Percentiles rank a stretch among this genome's conserved stretches.
Evolutionary conservation across 1,139 yeast species (phyloP).

Genomic region (Eremothecium sinecaudum): DNA sequence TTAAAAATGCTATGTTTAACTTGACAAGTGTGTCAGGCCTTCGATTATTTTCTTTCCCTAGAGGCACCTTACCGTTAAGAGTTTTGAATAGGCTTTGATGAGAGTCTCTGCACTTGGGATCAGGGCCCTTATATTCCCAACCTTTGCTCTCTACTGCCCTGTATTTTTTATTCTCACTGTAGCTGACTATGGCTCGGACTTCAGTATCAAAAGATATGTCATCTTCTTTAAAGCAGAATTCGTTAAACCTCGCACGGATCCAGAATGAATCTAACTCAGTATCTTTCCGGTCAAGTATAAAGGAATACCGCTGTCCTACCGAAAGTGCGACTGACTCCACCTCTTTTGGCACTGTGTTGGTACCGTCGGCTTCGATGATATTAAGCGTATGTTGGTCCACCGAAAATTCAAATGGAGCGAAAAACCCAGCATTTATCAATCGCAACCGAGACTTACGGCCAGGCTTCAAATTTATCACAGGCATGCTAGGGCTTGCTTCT

Average conservation of each 20-base stretch:
- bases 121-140: slow-evolving; percentile 30
- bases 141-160: slow-evolving; percentile 12
- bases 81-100: slow-evolving; percentile 29
- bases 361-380: slow-evolving; percentile 63
- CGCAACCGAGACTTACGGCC: slow-evolving; percentile 42
- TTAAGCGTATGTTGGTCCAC: slow-evolving; percentile 47
- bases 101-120: slow-evolving; percentile 30
- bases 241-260: slow-evolving; percentile 33
- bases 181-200: slow-evolving; percentile 32
- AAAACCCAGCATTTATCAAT: slow-evolving; percentile 46
- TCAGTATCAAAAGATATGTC: slow-evolving; percentile 33
- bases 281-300: slow-evolving; percentile 39
- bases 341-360: slow-evolving; percentile 47
- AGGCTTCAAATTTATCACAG: slow-evolving; percentile 37
- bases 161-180: slow-evolving; percentile 17
- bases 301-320: slow-evolving; percentile 70
- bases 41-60: slow-evolving; percentile 17
- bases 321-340: slow-evolving; percentile 53
- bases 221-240: slow-evolving; percentile 32
- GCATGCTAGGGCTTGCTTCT: slow-evolving; percentile 16
- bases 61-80: slow-evolving; percentile 18
- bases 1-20: slow-evolving; percentile 21
- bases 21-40: slow-evolving; percentile 19
- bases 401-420: slow-evolving; percentile 45
- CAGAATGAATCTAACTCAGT: slow-evolving; percentile 23